Conservation (phyloP, 371 early-diverging fungal genomes). For the Mortierella polycephala region DNA sequence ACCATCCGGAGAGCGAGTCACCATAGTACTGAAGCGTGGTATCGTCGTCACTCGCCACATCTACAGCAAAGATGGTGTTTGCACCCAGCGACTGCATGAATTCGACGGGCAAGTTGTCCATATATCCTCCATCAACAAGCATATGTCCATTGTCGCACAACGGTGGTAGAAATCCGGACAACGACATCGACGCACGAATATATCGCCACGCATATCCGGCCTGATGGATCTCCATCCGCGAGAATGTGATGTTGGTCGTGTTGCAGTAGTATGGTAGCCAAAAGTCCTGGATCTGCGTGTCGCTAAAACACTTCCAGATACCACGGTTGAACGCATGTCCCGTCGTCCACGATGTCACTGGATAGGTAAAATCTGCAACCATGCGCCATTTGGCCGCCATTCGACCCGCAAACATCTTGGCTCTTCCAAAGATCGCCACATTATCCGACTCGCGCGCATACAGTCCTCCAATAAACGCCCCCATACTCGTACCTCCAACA, state of each 20-base stretch:
- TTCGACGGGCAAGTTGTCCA: constrained; percentile 97
- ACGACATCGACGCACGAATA: constrained; percentile 98
- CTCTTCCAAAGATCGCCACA: constrained; percentile 87
- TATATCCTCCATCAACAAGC: constrained; percentile 99
- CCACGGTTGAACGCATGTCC: constrained; percentile 96
- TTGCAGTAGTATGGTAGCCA: constrained; percentile 98
- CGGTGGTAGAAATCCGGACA: constrained; percentile 95
- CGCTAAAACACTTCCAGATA: constrained; percentile 94
- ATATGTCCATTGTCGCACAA: constrained; percentile 96
- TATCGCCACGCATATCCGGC: constrained; percentile 97
- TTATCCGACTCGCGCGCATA: constrained; percentile 94
- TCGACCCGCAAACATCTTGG: constrained; percentile 86
- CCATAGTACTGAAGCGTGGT: constrained; percentile 93
- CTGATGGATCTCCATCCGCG: constrained; percentile 94
- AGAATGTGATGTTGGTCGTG: constrained; percentile 97
- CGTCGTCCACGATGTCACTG: constrained; percentile 91
- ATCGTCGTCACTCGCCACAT: constrained; percentile 93
- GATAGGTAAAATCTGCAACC: constrained; percentile 96
- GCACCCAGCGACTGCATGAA: constrained; percentile 91
- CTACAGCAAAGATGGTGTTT: constrained; percentile 96
- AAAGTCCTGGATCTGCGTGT: constrained; percentile 96
- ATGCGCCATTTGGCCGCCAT: constrained; percentile 91
- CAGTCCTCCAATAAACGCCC: constrained; percentile 96
- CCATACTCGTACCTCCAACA: constrained; percentile 98
- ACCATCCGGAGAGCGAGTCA: constrained; percentile 96